These are phyloP conservation scores for Mesotaenium endlicherianum DNA, from an alignment of 139 green algal genomes.

Conservation along the genomic window DNA sequence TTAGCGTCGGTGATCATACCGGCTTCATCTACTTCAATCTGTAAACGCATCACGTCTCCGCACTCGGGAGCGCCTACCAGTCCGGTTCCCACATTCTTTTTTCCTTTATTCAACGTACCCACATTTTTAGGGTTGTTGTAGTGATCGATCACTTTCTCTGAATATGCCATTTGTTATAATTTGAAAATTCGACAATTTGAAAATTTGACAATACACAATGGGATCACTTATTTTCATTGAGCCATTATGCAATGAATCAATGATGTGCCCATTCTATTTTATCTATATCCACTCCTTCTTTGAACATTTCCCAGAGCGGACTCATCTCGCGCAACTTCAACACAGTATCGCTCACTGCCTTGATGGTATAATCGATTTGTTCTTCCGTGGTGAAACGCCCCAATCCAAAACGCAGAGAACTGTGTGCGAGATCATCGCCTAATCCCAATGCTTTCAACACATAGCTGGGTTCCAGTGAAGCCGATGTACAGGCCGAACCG, in stretches of 20 bases:
- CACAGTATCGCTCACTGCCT: slow-evolving; percentile 77
- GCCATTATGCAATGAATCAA: too few relatives aligned
- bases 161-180: too few relatives aligned
- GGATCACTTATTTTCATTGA: too few relatives aligned
- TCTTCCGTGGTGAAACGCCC: slow-evolving; percentile 89
- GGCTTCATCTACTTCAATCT: slow-evolving; percentile 88
- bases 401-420: slow-evolving; percentile 81
- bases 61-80: slow-evolving; percentile 73
- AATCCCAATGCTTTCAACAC: slow-evolving; percentile 93
- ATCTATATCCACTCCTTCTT: slow-evolving; percentile 92
- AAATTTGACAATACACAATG: too few relatives aligned
- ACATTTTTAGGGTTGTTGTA: slow-evolving; percentile 96
- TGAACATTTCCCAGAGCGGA: slow-evolving; percentile 96
- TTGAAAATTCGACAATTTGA: too few relatives aligned
- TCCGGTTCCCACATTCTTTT: slow-evolving; percentile 75
- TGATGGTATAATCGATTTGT: slow-evolving; percentile 66
- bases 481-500: slow-evolving; percentile 87
- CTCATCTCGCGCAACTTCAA: slow-evolving; percentile 92
- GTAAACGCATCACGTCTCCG: slow-evolving; percentile 99
- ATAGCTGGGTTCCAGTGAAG: slow-evolving; percentile 90
- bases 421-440: slow-evolving; percentile 96
- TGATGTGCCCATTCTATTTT: slow-evolving; percentile 90
- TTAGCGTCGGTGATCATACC: slow-evolving; percentile 92
- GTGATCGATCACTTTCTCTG: slow-evolving; percentile 96
- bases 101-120: slow-evolving; percentile 88